phyloP scores from a whole-genome alignment of 1,284 basidiomycete genomes.

The Austropuccinia psidii region DNA sequence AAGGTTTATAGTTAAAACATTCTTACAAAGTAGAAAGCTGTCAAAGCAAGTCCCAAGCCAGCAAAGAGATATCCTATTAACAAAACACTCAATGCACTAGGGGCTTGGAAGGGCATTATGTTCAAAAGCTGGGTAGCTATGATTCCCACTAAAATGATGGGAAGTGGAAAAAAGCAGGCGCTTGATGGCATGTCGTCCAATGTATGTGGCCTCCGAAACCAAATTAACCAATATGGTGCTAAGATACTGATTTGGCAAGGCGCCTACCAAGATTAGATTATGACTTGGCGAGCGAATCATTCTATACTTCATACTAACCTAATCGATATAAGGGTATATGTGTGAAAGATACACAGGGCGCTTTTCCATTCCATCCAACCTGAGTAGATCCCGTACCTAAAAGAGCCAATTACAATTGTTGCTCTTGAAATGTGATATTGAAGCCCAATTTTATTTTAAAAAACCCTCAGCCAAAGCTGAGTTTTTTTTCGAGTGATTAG shows the following conservation, averaged over 20 bases:
- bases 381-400: constrained; percentile 21
- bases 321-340: constrained; percentile 9
- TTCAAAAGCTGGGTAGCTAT: constrained; percentile 18
- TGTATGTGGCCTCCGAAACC: constrained; percentile 16
- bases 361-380: constrained; percentile 13
- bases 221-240: constrained; percentile 6
- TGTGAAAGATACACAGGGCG: constrained; percentile 11
- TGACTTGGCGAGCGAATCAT: neutral
- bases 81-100: neutral
- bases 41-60: constrained; percentile 9
- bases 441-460: neutral
- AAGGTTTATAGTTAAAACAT: too few species aligned
- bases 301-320: constrained; percentile 7
- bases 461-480: neutral
- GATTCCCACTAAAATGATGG: constrained; percentile 2
- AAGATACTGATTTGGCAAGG: constrained; percentile 8
- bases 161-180: constrained; percentile 7
- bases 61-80: constrained; percentile 22
- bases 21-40: constrained; percentile 7
- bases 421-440: too few species aligned
- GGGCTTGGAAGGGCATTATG: neutral
- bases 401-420: constrained; percentile 7
- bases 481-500: neutral
- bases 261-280: neutral
- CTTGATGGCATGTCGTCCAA: constrained; percentile 3